Evolutionary conservation across 1,139 yeast genomes (phyloP), one percentile per base, ranked within the genome.

Genomic region (Debaryomycetaceae sp.): DNA sequence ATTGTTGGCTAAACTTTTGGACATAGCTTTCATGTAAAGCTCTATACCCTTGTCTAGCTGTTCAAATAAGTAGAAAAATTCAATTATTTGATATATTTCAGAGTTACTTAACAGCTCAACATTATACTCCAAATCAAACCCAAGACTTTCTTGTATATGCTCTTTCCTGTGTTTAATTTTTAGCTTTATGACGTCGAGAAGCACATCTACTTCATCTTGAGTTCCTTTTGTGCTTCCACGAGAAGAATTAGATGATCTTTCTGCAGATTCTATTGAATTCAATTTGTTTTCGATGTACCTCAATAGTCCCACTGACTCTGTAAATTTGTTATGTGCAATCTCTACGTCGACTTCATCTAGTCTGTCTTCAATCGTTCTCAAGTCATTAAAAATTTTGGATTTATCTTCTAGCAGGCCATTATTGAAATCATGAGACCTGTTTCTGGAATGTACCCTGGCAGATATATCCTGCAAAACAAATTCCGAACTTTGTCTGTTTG

Each of bases 291-390:
- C 75, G 19, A 74, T 67, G 45, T 70, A 72, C 15, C 66, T 61
- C 36, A 81, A 67, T 31, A 73, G 58, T 4, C 76, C 78, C 2
- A 80, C 83, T 0, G 86, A 80, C 37, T 70, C 78, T 17, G 64
- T 61, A 51, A 73, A 81, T 44, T 73, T 72, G 43, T 80, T 76
- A 51, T 81, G 85, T 5, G 87, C 83, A 26, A 83, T 73, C 42
- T 73, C 71, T 19, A 81, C 78, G 54, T 84, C 92, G 26, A 83
- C 71, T 44, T 83, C 87, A 45, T 82, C 86, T 24, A 84, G 67
- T 37, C 73, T 65, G 40, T 81, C 86, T 48, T 82, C 87, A 32
- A 81, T 68, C 35, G 72, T 68, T 39, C 79, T 75, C 41, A 81
- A 66, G 17, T 69, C 75, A 33, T 56, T 53, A 48, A 72, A 70